Evolutionary conservation across 768 basidiomycete genomes (phyloP).

Genomic region (Mycena haematopus): DNA sequence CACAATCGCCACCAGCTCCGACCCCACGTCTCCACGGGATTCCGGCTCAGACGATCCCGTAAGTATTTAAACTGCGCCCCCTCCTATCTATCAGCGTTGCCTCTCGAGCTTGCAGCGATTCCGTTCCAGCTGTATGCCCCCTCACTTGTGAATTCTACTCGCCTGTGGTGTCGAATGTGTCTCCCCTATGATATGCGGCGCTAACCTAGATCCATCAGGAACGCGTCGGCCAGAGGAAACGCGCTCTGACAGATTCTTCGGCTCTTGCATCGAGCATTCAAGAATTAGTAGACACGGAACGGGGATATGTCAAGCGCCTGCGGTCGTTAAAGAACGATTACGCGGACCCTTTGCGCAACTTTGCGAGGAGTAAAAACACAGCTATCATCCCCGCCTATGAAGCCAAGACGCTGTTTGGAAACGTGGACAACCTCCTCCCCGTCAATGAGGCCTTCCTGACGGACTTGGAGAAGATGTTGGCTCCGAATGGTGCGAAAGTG

Average conservation of each 20-base stretch:
- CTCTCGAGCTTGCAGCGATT: conserved; percentile 8
- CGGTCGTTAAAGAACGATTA: conserved; percentile 86
- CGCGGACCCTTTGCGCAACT: conserved; percentile 88
- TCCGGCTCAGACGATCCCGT: conserved; percentile 49
- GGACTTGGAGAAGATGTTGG: conserved; percentile 82
- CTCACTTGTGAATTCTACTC: conserved; percentile 1
- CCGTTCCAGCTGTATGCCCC: background rate
- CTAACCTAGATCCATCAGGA: conserved; percentile 39
- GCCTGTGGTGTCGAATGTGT: conserved; percentile 6
- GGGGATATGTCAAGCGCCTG: conserved; percentile 85
- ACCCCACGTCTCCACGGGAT: conserved; percentile 47
- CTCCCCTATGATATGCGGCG: background rate
- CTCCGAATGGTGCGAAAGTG: conserved; percentile 59
- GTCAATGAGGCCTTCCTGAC: conserved; percentile 88
- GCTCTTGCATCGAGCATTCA: conserved; percentile 77
- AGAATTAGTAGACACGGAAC: conserved; percentile 89
- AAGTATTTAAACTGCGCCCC: conserved; percentile 35
- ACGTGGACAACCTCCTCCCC: conserved; percentile 86
- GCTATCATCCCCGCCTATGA: conserved; percentile 90
- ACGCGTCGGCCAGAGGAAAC: conserved; percentile 54
- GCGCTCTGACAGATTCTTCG: conserved; percentile 67
- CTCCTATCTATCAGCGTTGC: conserved; percentile 10
- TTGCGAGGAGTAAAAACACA: conserved; percentile 83
- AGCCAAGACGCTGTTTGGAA: conserved; percentile 92
- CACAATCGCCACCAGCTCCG: conserved; percentile 59